Evolutionary conservation across 1,139 yeast genomes (phyloP).

Genomic region (Candida mesenterica): DNA sequence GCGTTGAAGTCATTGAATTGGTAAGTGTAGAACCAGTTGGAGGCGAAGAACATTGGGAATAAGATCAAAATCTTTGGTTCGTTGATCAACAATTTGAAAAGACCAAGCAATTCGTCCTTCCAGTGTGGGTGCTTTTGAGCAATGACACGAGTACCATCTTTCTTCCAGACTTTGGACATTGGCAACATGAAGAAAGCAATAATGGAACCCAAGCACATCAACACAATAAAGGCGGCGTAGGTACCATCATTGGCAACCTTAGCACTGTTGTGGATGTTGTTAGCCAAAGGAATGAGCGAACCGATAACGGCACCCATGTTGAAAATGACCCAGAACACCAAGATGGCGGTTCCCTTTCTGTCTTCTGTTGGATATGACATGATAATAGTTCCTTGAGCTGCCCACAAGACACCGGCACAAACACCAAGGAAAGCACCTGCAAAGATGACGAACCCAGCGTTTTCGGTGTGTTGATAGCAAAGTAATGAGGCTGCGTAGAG

Average conservation of each 20-base stretch:
- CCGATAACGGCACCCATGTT: slow-evolving; percentile 65
- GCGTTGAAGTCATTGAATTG: slow-evolving; percentile 60
- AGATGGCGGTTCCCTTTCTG: slow-evolving; percentile 53
- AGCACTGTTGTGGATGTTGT: slow-evolving; percentile 38
- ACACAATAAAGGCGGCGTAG: slow-evolving; percentile 54
- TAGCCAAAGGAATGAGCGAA: slow-evolving; percentile 53
- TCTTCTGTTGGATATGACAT: slow-evolving; percentile 59
- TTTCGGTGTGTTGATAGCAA: slow-evolving; percentile 46
- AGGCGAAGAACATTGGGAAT: slow-evolving; percentile 62
- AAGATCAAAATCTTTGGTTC: slow-evolving; percentile 49
- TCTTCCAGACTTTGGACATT: slow-evolving; percentile 47
- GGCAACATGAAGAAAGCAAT: slow-evolving; percentile 52
- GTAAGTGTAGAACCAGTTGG: slow-evolving; percentile 67
- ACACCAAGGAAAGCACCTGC: slow-evolving; percentile 61
- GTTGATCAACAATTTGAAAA: slow-evolving; percentile 36
- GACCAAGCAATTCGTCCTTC: slow-evolving; percentile 44
- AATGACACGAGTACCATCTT: slow-evolving; percentile 52
- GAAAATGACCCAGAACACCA: slow-evolving; percentile 62
- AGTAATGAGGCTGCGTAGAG: slow-evolving; percentile 54
- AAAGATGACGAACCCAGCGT: slow-evolving; percentile 54
- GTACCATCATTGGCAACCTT: slow-evolving; percentile 52
- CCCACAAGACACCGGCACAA: slow-evolving; percentile 59
- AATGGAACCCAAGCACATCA: slow-evolving; percentile 50
- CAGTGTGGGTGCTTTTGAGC: slow-evolving; percentile 47
- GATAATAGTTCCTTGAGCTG: slow-evolving; percentile 59